Percentiles rank a stretch among this genome's conserved stretches.
Evolutionary conservation across 1,139 yeast species (phyloP).

Genomic region (Meyerozyma athensensis): DNA sequence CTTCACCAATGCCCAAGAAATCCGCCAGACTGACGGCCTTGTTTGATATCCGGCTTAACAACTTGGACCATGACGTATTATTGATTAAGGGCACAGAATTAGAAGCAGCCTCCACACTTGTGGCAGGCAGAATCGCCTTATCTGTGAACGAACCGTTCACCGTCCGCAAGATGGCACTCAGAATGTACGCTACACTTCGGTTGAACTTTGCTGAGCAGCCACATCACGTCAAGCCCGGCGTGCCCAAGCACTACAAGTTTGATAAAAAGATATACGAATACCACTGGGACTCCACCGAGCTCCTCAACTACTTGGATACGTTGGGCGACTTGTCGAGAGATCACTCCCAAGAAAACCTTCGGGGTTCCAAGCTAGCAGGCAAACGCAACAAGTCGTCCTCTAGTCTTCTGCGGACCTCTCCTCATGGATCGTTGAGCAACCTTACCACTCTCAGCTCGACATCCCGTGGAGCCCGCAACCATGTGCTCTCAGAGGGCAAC

Average conservation of each 20-base stretch:
- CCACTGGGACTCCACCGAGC: slow-evolving; percentile 67
- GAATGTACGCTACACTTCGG: slow-evolving; percentile 60
- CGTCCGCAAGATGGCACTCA: slow-evolving; percentile 57
- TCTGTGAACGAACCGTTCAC: slow-evolving; percentile 73
- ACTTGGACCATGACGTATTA: slow-evolving; percentile 73
- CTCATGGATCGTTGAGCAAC: slow-evolving; percentile 6
- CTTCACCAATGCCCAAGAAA: slow-evolving; percentile 1
- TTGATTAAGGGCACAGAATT: slow-evolving; percentile 72
- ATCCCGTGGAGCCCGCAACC: slow-evolving; percentile 16
- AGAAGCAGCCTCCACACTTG: slow-evolving; percentile 72
- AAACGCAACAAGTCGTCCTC: slow-evolving; percentile 2
- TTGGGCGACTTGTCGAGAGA: neutral
- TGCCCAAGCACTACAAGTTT: slow-evolving; percentile 50
- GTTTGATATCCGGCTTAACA: slow-evolving; percentile 59
- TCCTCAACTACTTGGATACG: slow-evolving; percentile 18
- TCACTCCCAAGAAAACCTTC: neutral
- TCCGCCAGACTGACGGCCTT: slow-evolving; percentile 33
- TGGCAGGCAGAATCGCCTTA: slow-evolving; percentile 75
- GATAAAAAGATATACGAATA: slow-evolving; percentile 70
- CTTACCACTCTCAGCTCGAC: slow-evolving; percentile 9
- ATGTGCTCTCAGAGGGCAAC: slow-evolving; percentile 62
- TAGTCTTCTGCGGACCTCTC: neutral
- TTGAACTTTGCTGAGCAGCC: slow-evolving; percentile 53
- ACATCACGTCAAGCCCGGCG: slow-evolving; percentile 40
- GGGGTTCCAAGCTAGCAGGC: neutral